These are phyloP conservation scores for Hanseniaspora singularis DNA, from an alignment of 805 yeast species.

Conservation along the genomic window DNA sequence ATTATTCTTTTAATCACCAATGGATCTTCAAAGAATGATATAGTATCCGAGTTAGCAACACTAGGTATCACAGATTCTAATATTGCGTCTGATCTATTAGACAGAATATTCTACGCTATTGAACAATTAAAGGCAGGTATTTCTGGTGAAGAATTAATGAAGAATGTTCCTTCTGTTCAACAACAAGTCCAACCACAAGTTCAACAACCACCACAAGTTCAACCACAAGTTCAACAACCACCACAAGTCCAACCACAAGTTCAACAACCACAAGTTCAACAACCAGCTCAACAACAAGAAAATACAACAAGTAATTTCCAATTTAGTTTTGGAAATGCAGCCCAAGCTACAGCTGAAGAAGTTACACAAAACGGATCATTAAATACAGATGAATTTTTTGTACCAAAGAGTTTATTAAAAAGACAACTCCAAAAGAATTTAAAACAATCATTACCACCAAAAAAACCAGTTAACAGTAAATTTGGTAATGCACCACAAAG, in stretches of 20 bases:
- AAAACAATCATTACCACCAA: neutral
- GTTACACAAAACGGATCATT: conserved; percentile 7
- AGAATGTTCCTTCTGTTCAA: conserved; percentile 21
- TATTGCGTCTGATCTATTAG: conserved; percentile 46
- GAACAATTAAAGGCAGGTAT: conserved; percentile 11
- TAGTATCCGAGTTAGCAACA: conserved; percentile 47
- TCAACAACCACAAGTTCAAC: conserved; percentile 10
- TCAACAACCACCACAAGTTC: conserved; percentile 16
- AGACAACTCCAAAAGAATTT: conserved; percentile 18
- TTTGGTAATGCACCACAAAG: conserved; percentile 20
- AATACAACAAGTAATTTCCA: conserved; percentile 25
- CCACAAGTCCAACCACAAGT: conserved; percentile 15
- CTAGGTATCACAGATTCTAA: conserved; percentile 52
- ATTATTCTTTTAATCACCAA: conserved; percentile 60
- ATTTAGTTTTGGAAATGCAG: conserved; percentile 17
- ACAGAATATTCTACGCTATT: conserved; percentile 42
- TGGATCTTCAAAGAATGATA: conserved; percentile 49
- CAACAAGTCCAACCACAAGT: conserved; percentile 18
- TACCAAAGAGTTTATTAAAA: neutral
- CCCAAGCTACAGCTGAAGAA: conserved; percentile 16
- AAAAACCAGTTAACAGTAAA: conserved; percentile 17
- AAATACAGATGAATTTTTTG: conserved; percentile 1
- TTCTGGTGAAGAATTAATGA: conserved; percentile 25
- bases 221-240: conserved; percentile 14
- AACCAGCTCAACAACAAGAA: conserved; percentile 13